These are phyloP conservation scores for Aspergillus novofumigatus DNA, from an alignment of 2,329 filamentous ascomycete species.

Conservation along the genomic window DNA sequence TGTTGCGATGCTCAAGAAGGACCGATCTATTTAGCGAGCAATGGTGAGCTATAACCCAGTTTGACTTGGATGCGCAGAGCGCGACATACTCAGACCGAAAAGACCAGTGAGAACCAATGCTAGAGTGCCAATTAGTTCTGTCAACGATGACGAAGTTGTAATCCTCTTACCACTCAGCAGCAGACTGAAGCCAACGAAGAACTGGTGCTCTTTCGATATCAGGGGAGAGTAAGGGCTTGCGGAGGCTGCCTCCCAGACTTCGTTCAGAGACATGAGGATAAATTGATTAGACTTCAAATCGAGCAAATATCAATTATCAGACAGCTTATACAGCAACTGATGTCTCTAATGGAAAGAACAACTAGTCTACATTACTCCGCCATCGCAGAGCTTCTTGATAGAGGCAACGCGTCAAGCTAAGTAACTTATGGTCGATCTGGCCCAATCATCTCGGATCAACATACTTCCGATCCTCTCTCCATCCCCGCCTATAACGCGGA, in stretches of 20 bases:
- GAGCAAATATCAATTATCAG: background rate
- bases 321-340: conserved; percentile 2
- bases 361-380: background rate
- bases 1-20: conserved; percentile 68
- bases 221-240: conserved; percentile 77
- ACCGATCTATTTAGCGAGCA: conserved; percentile 61
- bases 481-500: conserved; percentile 11
- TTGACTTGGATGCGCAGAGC: background rate
- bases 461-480: conserved; percentile 19
- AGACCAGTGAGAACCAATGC: conserved; percentile 67
- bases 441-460: conserved; percentile 21
- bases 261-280: conserved; percentile 63
- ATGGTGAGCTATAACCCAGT: background rate
- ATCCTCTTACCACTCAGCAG: conserved; percentile 57
- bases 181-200: conserved; percentile 72
- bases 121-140: conserved; percentile 25
- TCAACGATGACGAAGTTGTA: background rate
- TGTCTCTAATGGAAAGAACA: conserved; percentile 1
- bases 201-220: conserved; percentile 78
- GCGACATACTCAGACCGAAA: conserved; percentile 77
- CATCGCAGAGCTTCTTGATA: background rate
- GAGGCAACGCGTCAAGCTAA: background rate
- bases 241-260: conserved; percentile 91
- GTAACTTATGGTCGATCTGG: conserved; percentile 14
- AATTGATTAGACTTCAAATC: background rate